These are phyloP conservation scores for Podospora sp. DNA, from an alignment of 495 filamentous ascomycete genomes.

Conservation along the genomic window DNA sequence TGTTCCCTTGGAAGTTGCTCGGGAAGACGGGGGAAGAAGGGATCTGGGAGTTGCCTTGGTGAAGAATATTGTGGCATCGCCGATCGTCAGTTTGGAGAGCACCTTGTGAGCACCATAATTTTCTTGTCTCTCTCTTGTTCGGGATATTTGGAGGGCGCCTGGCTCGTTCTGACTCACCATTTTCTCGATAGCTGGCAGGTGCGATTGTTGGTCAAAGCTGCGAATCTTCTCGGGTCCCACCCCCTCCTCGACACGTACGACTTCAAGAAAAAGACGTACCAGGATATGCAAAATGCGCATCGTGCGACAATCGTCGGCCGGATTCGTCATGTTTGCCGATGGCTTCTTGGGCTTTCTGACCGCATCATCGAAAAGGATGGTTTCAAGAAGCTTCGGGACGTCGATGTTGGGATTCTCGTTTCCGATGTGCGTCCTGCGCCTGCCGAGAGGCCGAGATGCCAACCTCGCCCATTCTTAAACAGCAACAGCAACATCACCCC, in stretches of 20 bases:
- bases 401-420: not conserved
- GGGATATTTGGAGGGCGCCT: not conserved
- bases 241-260: conserved; percentile 5
- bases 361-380: not conserved
- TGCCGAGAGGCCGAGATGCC: conserved; percentile 1
- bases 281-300: conserved; percentile 2
- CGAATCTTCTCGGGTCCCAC: not conserved
- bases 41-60: not conserved
- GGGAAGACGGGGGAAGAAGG: not conserved
- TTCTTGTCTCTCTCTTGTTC: not conserved
- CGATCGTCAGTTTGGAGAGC: conserved; percentile 3
- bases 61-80: not conserved
- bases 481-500: not conserved
- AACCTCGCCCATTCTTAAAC: not conserved
- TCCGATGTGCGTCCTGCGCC: not conserved
- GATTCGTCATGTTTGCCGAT: not conserved
- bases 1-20: not conserved
- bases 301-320: not conserved
- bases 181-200: not conserved
- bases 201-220: conserved; percentile 4
- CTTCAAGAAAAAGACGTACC: conserved; percentile 6
- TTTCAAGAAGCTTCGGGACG: not conserved
- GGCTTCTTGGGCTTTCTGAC: not conserved
- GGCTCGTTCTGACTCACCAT: not conserved
- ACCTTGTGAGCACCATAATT: not conserved